Percentiles rank a stretch among this genome's conserved stretches.
phyloP scores from a whole-genome alignment of 2,329 filamentous ascomycete genomes.

The Erysiphe pulchra region DNA sequence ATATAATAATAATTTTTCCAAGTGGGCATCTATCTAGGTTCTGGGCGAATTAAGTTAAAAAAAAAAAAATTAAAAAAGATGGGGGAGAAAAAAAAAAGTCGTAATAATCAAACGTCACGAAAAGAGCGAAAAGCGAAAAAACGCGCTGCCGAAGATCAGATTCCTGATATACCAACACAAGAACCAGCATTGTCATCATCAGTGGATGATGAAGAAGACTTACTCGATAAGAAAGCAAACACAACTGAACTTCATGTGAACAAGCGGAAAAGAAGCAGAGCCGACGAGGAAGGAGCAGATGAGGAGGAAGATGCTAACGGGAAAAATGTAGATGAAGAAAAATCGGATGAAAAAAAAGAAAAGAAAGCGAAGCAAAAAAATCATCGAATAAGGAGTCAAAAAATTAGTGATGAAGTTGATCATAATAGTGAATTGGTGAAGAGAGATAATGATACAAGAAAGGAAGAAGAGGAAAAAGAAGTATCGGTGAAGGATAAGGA shows the following conservation, averaged over 20 bases:
- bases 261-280: conserved; percentile 6
- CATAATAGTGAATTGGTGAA: too few relatives aligned
- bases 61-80: conserved; percentile 1
- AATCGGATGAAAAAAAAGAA: conserved; percentile 1
- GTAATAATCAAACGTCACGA: conserved; percentile 4
- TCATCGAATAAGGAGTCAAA: conserved; percentile 2
- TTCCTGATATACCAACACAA: conserved; percentile 11
- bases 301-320: conserved; percentile 3
- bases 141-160: conserved; percentile 13
- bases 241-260: not conserved
- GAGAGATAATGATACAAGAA: too few relatives aligned
- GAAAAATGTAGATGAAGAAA: conserved; percentile 1
- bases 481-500: too few relatives aligned
- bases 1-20: too few relatives aligned
- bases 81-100: conserved; percentile 6
- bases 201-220: conserved; percentile 5
- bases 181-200: not conserved
- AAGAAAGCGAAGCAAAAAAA: not conserved
- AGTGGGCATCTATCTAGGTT: too few relatives aligned
- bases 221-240: conserved; percentile 5
- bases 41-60: too few relatives aligned
- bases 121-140: conserved; percentile 14
- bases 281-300: conserved; percentile 2
- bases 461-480: too few relatives aligned
- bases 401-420: not conserved